phyloP scores from a whole-genome alignment of 106 monocot species.

The Hemerocallis citrina region DNA sequence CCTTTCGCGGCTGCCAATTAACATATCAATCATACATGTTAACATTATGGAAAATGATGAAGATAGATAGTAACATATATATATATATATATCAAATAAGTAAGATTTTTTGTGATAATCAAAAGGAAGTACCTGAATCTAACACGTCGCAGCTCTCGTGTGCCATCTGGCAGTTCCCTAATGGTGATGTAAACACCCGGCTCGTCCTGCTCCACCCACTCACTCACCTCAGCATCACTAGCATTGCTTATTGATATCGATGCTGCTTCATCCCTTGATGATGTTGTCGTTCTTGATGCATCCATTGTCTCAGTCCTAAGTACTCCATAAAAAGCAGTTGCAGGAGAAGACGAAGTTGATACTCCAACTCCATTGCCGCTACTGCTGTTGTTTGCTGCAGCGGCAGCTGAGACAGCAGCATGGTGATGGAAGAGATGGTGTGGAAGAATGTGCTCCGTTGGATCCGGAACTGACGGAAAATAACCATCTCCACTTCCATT shows the following conservation, averaged over 20 bases:
- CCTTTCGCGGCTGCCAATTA: slow-evolving; percentile 86
- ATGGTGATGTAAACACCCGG: slow-evolving; percentile 92
- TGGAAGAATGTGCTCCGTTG: slow-evolving; percentile 54
- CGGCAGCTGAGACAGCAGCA: slow-evolving; percentile 1
- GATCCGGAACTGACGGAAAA: slow-evolving; percentile 56
- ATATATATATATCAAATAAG: no score
- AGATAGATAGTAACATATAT: no score
- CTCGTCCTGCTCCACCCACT: slow-evolving; percentile 97
- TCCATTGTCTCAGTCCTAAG: slow-evolving; percentile 20
- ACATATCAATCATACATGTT: no score
- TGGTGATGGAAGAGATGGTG: slow-evolving; percentile 32
- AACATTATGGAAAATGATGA: no score
- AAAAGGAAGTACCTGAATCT: slow-evolving; percentile 99
- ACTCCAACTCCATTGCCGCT: neutral
- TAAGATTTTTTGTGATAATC: no score
- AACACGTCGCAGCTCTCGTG: slow-evolving; percentile 82
- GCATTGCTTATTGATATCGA: slow-evolving; percentile 70
- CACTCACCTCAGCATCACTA: slow-evolving; percentile 52
- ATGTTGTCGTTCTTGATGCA: slow-evolving; percentile 67
- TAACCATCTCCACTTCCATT: slow-evolving; percentile 10
- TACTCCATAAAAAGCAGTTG: no score
- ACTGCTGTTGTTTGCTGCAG: neutral
- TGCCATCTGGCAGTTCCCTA: slow-evolving; percentile 64
- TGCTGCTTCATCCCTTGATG: slow-evolving; percentile 65
- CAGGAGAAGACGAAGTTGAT: no score